These are phyloP conservation scores for Nemania abortiva DNA, from an alignment of 2,329 filamentous ascomycete species.

Conservation along the genomic window DNA sequence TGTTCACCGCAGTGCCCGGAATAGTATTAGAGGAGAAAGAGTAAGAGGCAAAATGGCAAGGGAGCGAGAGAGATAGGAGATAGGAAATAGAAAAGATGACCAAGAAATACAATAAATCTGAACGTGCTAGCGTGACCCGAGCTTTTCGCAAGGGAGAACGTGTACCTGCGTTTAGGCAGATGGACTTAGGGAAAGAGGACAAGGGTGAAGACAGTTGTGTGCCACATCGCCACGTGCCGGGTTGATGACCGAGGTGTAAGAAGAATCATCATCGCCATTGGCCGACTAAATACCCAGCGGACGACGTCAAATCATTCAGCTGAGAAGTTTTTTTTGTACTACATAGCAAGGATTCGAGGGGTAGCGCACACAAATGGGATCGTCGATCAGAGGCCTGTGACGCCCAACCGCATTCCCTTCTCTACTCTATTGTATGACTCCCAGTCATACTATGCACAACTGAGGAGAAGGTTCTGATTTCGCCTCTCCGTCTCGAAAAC, in stretches of 20 bases:
- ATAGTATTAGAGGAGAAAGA: not conserved
- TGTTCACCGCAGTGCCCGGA: not conserved
- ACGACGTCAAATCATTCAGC: not conserved
- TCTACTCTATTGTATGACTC: conserved; percentile 5
- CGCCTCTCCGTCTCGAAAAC: not conserved
- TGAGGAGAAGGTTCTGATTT: not conserved
- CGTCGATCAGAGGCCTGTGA: not conserved
- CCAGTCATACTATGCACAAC: not conserved
- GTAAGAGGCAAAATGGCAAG: not conserved
- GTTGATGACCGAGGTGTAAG: not conserved
- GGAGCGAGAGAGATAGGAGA: not conserved
- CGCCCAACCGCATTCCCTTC: not conserved
- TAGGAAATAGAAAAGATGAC: not conserved
- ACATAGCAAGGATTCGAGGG: conserved; percentile 1
- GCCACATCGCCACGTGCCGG: not conserved
- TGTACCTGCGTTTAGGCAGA: not conserved
- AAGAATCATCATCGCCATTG: not conserved
- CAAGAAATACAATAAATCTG: not conserved
- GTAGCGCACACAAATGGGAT: not conserved
- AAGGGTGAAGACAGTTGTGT: not conserved
- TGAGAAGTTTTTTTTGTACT: conserved; percentile 1
- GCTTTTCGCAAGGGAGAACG: not conserved
- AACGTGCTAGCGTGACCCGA: not conserved
- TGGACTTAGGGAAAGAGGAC: not conserved
- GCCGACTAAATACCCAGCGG: not conserved